Evolutionary conservation across 129 eudicot genomes (phyloP), one percentile per base, ranked within the genome.

Genomic region (Kitagawia praeruptora): DNA sequence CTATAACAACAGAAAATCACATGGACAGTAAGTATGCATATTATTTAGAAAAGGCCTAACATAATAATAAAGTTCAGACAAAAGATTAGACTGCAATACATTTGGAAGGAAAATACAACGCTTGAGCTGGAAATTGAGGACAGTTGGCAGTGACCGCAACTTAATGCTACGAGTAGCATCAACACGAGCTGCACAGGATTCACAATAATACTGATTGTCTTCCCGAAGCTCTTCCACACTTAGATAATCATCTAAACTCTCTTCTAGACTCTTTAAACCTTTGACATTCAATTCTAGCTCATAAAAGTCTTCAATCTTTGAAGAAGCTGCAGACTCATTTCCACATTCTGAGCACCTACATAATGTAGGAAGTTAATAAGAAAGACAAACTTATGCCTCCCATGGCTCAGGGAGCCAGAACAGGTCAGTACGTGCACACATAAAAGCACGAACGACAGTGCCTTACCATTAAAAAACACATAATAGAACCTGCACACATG

Each of bases 91-190:
- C 34, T 66, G 23, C 51, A 39, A 58, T 90, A 95, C 99, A 84
- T 95, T 95, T 78, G 96, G 97, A 61, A 92, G 93, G 83, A 95
- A 95, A 58, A 95, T 85, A 84, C 97, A 95, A 46, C 99, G 99
- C 88, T 95, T 95, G 84, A 95, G 99, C 93, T 95, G 99, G 83
- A 95, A 90, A 81, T 87, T 95, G 74, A 95, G 91, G 66, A 95
- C 93, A 66, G 93, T 87, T 73, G 99, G 99, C 87, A 95, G 85
- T 38, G 95, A 86, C 71, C 91, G 93, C 90, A 95, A 84, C 88
- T 86, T 89, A 81, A 92, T 95, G 87, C 91, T 85, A 37, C 99
- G 99, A 46, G 97, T 89, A 85, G 99, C 99, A 87, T 95, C 86
- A 76, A 85, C 99, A 78, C 95, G 91, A 75, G 89, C 83, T 70